Evolutionary conservation across 176 grass and related monocot species (phyloP).

Genomic region (Eragrostis nindensis): DNA sequence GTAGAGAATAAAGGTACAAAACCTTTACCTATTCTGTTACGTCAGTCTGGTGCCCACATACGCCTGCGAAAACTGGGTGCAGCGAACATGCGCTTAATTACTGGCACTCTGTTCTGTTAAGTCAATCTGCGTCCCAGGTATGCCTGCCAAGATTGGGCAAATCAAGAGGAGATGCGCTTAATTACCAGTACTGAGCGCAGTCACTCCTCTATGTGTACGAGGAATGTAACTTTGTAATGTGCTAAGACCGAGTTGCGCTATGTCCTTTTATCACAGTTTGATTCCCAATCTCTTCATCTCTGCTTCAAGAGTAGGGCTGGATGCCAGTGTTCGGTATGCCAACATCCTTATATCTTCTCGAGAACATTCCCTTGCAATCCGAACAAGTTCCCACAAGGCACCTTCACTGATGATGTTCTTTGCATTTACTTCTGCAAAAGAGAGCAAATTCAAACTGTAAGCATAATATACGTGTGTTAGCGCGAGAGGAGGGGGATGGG

Average conservation of each 20-base stretch:
- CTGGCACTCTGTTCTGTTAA: slow-evolving; percentile 17
- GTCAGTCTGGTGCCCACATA: slow-evolving; percentile 1
- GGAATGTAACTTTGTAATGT: not conserved
- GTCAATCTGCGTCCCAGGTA: not conserved
- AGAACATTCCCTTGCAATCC: slow-evolving; percentile 91
- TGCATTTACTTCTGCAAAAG: slow-evolving; percentile 79
- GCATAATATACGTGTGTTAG: not conserved
- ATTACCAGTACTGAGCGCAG: slow-evolving; percentile 30
- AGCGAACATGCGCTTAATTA: slow-evolving; percentile 12
- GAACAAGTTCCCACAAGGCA: slow-evolving; percentile 96
- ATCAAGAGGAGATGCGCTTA: slow-evolving; percentile 12
- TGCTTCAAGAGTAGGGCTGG: slow-evolving; percentile 80
- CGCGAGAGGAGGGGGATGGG: not conserved
- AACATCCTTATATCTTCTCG: slow-evolving; percentile 93
- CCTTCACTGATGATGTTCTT: slow-evolving; percentile 86
- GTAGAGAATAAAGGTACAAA: slow-evolving; percentile 1
- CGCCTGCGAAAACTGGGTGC: slow-evolving; percentile 27
- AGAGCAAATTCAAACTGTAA: slow-evolving; percentile 24
- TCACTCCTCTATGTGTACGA: slow-evolving; percentile 8
- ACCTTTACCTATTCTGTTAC: slow-evolving; percentile 4
- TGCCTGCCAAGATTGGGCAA: slow-evolving; percentile 30
- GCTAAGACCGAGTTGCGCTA: not conserved
- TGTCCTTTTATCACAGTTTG: slow-evolving; percentile 64
- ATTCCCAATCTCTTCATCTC: slow-evolving; percentile 88
- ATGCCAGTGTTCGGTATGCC: slow-evolving; percentile 79